phyloP scores from a whole-genome alignment of 2,329 filamentous ascomycete species.

The Boeremia lycopersici region DNA sequence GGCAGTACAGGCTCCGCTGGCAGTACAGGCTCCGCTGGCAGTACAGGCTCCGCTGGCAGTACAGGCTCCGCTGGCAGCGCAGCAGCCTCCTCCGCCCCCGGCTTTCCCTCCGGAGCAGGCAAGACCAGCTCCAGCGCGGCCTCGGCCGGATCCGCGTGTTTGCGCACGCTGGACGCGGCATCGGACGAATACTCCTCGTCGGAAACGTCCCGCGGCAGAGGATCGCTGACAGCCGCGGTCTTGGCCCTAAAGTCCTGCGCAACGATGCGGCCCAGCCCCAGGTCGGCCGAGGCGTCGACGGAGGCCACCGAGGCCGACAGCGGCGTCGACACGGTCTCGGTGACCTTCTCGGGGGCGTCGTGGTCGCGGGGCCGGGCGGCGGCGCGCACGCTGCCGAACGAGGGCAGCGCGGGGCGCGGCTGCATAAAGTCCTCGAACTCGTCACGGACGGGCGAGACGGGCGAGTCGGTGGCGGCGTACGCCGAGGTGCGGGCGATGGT shows the following conservation, averaged over 20 bases:
- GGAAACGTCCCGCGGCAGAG: conserved; percentile 71
- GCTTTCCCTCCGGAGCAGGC: too few species aligned
- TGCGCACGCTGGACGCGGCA: conserved; percentile 11
- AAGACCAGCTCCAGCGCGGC: too few species aligned
- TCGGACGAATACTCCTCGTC: conserved; percentile 54
- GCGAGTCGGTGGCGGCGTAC: conserved; percentile 27
- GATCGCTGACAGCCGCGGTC: conserved; percentile 55
- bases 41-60: too few species aligned
- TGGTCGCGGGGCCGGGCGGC: conserved; percentile 59
- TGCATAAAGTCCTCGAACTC: conserved; percentile 71
- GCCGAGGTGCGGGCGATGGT: conserved; percentile 58
- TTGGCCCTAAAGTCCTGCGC: conserved; percentile 60
- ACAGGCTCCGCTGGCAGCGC: too few species aligned
- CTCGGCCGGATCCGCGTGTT: too few species aligned
- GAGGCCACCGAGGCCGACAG: conserved; percentile 42
- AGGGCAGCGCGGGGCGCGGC: conserved; percentile 74
- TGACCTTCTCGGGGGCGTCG: conserved; percentile 59
- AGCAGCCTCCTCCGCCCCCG: too few species aligned
- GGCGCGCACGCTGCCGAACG: conserved; percentile 75
- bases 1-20: too few species aligned
- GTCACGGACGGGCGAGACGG: conserved; percentile 52
- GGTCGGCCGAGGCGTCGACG: conserved; percentile 64
- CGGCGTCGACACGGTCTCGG: conserved; percentile 50
- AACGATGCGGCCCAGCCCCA: conserved; percentile 62
- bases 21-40: too few species aligned